Evolutionary conservation across 2,329 filamentous ascomycete genomes (phyloP), one percentile per base, ranked within the genome.

Genomic region (Fusarium armeniacum): DNA sequence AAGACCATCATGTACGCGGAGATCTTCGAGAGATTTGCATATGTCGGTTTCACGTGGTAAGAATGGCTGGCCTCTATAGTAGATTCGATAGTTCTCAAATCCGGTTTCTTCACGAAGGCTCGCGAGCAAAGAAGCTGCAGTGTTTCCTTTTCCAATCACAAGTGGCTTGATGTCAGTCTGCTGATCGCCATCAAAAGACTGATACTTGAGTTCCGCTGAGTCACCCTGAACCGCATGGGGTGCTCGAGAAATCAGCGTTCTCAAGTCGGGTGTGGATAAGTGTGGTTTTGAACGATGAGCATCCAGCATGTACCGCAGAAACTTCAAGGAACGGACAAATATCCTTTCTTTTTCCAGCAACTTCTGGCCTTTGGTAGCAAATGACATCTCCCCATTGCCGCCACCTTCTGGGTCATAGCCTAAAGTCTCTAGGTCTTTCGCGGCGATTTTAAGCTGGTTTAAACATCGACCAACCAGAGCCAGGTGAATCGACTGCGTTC

Each of bases 61-160:
- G 58, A 95, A 82, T n/a, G 85, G 84, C 56, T 85, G 85, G 1
- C 93, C 93, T 18, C 86, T 86, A 68, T 89, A 90, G 76, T 93
- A 95, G 1, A 93, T 83, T 5, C 88, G 89, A 72, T 93, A 92
- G 72, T 91, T 93, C 7, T 89, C 87, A 75, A 94, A 96, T 0
- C 92, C 91, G 0, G 92, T 95, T 18, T 86, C 86, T 63, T 89
- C 85, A 33, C 87, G 85, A 41, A 97, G 79, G 60, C 85, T 89
- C 20, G 89, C 88, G 32, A 92, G 83, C 7, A 97, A 81, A 43
- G 92, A 90, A 2, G 87, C 86, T 9, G 88, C 86, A 0, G 91
- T 96, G 60, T 94, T 93, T 28, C 87, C 84, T 45, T 86, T 85
- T 1, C 92, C 92, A 70, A 96, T 90, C 30, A 82, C 82, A 32